Base-by-base conservation (phyloP, 1,284 basidiomycete species). In the Cystobasidiaceae sp. region DNA sequence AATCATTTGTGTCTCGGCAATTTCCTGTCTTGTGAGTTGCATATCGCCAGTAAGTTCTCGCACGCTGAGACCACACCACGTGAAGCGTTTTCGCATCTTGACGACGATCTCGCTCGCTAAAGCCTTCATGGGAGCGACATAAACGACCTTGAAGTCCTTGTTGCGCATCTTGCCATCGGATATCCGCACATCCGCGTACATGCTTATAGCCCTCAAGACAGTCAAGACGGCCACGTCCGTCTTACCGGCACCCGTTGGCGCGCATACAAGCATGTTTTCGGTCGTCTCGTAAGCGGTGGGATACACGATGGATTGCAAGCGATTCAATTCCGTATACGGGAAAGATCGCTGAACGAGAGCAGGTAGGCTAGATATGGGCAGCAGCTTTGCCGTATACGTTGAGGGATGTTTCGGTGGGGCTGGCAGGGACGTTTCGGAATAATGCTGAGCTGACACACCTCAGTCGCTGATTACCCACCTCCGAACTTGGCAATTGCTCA, bases 61-160 rank as follows among this genome's bases (percentile, higher is more conserved):
- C 41, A 97, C 94, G 72, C 83, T 81, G 71, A 98, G 87, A 0
- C 83, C 84, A 30, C 98, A 82, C 90, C 96, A 97, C 56, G 83
- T 83, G n/a, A 99, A 79, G 39, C 96, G 82, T 79, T 88, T 97
- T 28, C 86, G 83, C 37, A 98, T 83, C 77, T 99, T 99, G 60
- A 90, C 85, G 6, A 92, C 90, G 70, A 98, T 93, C 75, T 99
- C 96, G 2, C 93, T 85, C 0, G 94, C 96, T 33, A 99, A 80
- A 2, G 96, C 96, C 76, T 99, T 99, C 93, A 98, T 98, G 0
- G 96, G 96, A 8, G 96, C 96, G 34, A 99, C 96, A 73, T 99
- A 99, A 61, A 99, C 92, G 66, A 99, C 86, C 77, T 99, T 98
- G 81, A 97, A 98, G 32, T 77, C 74, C 52, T 57, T 63, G 93